Base-by-base conservation (phyloP, 176 grass and related monocot species). In the Canna indica region DNA sequence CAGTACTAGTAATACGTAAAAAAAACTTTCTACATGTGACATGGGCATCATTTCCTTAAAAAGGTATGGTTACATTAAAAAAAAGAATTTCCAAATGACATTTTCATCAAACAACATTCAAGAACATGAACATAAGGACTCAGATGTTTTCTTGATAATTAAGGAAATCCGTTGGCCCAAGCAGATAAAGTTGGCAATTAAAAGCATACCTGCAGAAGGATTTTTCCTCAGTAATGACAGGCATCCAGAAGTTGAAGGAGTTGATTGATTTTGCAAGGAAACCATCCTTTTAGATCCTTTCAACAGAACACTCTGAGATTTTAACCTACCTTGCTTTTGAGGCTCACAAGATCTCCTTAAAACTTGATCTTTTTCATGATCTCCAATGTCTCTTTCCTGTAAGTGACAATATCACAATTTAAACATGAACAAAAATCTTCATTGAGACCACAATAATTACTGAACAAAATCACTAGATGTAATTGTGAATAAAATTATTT, bases 221-320 rank as follows among this genome's bases (percentile, higher is more conserved):
- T 33, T 48, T 89, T 83, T 77, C 48, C 66, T 81, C 53, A 82
- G 79, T 39, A 71, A 82, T 67, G 69, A 52, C 45, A 75, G 68
- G 83, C 76, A 80, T 48, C 83, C 69, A 82, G 76, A 73, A 89
- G 42, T 74, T 54, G 2, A 68, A 17, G 36, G 46, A 41, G 73
- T 73, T 64, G 56, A 71, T 73, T 45, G 47, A 7, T 53, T 81
- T 18, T 76, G 25, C 24, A 76, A 59, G 13, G 27, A 59, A 3
- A 64, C 36, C 52, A 39, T 36, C 47, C 39, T 32, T 71, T 76
- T 79, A 70, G 68, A 80, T 34, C 67, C 77, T 77, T 77, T 41
- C 35, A 76, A 16, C 62, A 47, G 58, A 34, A 27, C 52, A 57
- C 14, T 9, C 20, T 59, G 71, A 73, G 34, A 68, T n/a, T n/a